Evolutionary conservation across 2,329 filamentous ascomycete species (phyloP), one percentile per base, ranked within the genome.

Genomic region (Colletotrichum limetticola): DNA sequence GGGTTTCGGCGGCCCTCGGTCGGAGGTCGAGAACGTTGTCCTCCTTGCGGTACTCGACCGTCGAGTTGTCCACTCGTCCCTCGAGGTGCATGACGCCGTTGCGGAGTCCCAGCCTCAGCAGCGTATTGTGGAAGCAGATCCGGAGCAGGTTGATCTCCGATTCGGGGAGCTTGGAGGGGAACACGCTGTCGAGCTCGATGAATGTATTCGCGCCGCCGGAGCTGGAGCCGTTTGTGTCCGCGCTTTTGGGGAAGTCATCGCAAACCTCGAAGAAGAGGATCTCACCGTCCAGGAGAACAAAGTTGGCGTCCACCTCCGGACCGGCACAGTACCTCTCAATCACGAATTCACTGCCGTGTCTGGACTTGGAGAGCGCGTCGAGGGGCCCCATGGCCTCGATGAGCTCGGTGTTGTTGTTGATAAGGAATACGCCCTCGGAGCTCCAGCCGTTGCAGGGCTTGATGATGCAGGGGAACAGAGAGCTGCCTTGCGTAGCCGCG

Each of bases 371-470:
- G 26, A 57, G 30, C 16, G 28, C 26, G 37, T 74, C 52, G 35
- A 76, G 74, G 14, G 61, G 35, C 32, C 24, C 28, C 6, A 80
- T 77, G 1, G 78, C 80, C 2, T 71, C 61, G 6, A 68, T 42
- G 30, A 84, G 75, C 56, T 81, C 77, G 1, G 67, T 60, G 9
- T 70, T 62, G 56, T 80, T 78, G 46, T 78, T 66, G 5, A 80
- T 80, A 62, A 77, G 80, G 26, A 75, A 74, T 11, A 84, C 82
- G 26, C 81, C 76, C 37, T 81, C 78, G 24, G 76, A 79, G 37
- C 68, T 75, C 77, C 80, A 80, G 16, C 82, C 82, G 2, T 66
- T 76, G 57, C 77, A 78, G 0, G 83, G 82, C 76, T 84, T 84
- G n/a, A 83, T 78, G 57, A 84, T 79, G 14, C 82, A 60, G 2